phyloP scores from a whole-genome alignment of 2,329 filamentous ascomycete genomes.

The Diplocarpon mali region DNA sequence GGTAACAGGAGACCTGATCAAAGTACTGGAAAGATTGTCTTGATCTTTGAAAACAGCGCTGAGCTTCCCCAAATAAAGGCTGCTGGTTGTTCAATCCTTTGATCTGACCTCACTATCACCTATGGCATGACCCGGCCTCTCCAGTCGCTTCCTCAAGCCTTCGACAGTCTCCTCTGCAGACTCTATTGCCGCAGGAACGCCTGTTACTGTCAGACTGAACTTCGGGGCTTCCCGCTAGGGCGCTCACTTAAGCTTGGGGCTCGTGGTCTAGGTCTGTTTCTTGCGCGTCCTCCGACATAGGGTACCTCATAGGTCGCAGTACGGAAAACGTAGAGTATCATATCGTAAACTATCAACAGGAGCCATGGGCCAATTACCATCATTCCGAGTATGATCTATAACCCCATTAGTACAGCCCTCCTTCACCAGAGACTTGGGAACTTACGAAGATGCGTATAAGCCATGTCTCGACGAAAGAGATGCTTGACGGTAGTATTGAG shows the following conservation, averaged over 20 bases:
- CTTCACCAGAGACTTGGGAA: neutral
- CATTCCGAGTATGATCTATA: constrained; percentile 47
- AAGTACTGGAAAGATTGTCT: constrained; percentile 57
- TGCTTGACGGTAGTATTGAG: constrained; percentile 49
- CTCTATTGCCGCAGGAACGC: constrained; percentile 14
- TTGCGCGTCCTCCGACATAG: constrained; percentile 47
- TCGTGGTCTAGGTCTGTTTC: constrained; percentile 46
- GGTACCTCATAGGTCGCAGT: constrained; percentile 47
- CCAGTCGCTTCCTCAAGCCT: constrained; percentile 15
- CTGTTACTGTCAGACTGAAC: constrained; percentile 19
- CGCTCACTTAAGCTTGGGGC: constrained; percentile 50
- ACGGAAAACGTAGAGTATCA: constrained; percentile 50
- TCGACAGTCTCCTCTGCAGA: constrained; percentile 18
- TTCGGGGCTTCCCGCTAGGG: constrained; percentile 35
- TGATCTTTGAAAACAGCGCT: constrained; percentile 7
- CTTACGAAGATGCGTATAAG: constrained; percentile 50
- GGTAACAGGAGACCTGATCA: constrained; percentile 85
- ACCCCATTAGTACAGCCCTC: constrained; percentile 10
- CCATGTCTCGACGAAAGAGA: constrained; percentile 50
- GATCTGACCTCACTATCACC: constrained; percentile 11
- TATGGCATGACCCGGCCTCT: constrained; percentile 12
- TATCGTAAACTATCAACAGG: constrained; percentile 50
- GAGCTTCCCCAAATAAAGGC: constrained; percentile 10
- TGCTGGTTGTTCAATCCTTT: constrained; percentile 15
- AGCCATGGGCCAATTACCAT: constrained; percentile 53